Percentiles rank a stretch among this genome's conserved stretches.
Conservation (phyloP, 2,329 filamentous ascomycete genomes). For the Colletotrichum brevisporum region DNA sequence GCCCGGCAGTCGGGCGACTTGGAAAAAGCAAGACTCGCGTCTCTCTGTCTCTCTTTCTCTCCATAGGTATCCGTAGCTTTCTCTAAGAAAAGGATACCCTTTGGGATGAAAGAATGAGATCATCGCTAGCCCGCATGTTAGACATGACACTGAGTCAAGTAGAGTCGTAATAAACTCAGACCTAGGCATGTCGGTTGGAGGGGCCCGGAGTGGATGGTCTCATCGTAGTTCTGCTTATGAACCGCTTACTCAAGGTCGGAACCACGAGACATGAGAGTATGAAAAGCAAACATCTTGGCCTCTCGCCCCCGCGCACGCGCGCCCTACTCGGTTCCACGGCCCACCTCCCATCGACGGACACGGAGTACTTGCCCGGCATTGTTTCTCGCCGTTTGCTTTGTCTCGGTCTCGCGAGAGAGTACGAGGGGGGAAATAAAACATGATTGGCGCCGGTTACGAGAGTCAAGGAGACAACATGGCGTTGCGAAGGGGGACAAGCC, state of each 20-base stretch:
- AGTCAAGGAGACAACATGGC: conserved; percentile 39
- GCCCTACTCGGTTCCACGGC: neutral
- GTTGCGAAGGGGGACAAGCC: neutral
- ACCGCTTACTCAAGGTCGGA: conserved; percentile 2
- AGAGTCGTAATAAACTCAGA: conserved; percentile 25
- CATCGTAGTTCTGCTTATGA: conserved; percentile 11
- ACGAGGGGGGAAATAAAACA: neutral
- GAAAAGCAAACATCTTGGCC: conserved; percentile 9
- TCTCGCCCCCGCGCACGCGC: neutral
- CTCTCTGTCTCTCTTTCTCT: neutral
- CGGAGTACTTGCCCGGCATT: neutral
- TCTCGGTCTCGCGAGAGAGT: conserved; percentile 14
- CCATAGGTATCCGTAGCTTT: too few species aligned
- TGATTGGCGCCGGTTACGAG: conserved; percentile 8
- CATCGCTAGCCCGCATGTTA: neutral
- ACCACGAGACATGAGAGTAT: neutral
- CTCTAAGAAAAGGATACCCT: neutral
- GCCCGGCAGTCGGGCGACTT: conserved; percentile 12
- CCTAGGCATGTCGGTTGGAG: conserved; percentile 1
- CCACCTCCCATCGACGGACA: too few species aligned
- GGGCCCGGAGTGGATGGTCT: neutral
- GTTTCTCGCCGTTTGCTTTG: conserved; percentile 27
- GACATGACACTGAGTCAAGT: neutral
- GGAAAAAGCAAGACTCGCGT: too few species aligned
- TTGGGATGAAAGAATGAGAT: conserved; percentile 3